A percentile compares a stretch with the other conserved stretches of the same genome.
Evolutionary conservation across 2,329 filamentous ascomycete genomes (phyloP).

Genomic region (Epichloe glyceriae): DNA sequence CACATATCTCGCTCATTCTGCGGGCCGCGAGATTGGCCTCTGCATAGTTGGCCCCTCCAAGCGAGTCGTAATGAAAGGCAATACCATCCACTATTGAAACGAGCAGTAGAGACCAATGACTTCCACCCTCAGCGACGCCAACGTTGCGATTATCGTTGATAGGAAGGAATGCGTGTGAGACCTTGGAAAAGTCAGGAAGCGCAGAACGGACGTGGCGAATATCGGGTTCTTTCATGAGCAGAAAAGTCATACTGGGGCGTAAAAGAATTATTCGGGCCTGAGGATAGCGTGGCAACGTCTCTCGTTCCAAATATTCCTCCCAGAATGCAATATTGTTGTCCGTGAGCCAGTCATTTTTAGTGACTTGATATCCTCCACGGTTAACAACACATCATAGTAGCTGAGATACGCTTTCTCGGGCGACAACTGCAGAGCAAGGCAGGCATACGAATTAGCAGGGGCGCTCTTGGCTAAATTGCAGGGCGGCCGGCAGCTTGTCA

Average conservation of each 20-base stretch:
- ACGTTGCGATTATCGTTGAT: slow-evolving; percentile 80
- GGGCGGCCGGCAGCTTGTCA: no score
- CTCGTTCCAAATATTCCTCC: slow-evolving; percentile 92
- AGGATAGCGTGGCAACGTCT: slow-evolving; percentile 68
- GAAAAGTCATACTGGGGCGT: slow-evolving; percentile 82
- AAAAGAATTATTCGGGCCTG: slow-evolving; percentile 81
- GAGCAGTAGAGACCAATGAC: slow-evolving; percentile 88
- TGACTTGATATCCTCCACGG: slow-evolving; percentile 75
- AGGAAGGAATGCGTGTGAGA: slow-evolving; percentile 89
- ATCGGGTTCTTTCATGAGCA: slow-evolving; percentile 65
- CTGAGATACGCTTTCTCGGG: slow-evolving; percentile 26
- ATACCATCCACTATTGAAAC: slow-evolving; percentile 81
- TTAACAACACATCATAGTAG: slow-evolving; percentile 42
- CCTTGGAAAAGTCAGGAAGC: slow-evolving; percentile 65
- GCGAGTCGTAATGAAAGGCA: slow-evolving; percentile 92
- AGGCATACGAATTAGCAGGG: background rate
- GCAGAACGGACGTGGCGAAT: slow-evolving; percentile 46
- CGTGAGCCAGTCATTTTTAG: slow-evolving; percentile 91
- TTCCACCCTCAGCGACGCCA: slow-evolving; percentile 70
- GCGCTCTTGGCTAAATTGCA: background rate
- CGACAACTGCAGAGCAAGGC: slow-evolving; percentile 30
- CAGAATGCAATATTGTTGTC: slow-evolving; percentile 97
- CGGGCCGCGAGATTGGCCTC: slow-evolving; percentile 59
- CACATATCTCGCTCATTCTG: slow-evolving; percentile 57
- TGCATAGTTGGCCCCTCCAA: slow-evolving; percentile 60